Conservation (phyloP, 306 rosid species). For the Fragaria iinumae region DNA sequence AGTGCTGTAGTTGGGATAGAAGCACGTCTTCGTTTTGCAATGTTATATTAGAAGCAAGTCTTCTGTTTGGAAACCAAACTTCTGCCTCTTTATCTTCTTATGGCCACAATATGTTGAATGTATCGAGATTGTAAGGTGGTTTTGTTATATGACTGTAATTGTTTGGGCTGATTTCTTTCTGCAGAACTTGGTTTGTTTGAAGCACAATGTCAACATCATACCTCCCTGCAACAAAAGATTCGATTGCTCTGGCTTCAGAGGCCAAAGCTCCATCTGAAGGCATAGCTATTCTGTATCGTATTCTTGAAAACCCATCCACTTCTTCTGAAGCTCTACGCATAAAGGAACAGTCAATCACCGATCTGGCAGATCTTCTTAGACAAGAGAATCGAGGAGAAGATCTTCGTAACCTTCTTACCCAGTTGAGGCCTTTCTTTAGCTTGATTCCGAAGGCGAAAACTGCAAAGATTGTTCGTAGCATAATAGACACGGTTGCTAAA, state of each 20-base stretch:
- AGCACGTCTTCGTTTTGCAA: background rate
- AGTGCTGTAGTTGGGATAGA: background rate
- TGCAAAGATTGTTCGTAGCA: constrained; percentile 86
- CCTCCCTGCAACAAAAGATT: constrained; percentile 78
- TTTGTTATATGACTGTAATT: background rate
- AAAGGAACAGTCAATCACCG: constrained; percentile 81
- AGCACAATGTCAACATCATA: constrained; percentile 66
- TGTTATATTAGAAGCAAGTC: background rate
- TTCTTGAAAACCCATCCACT: constrained; percentile 79
- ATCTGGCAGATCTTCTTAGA: constrained; percentile 69
- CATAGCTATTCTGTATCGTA: constrained; percentile 68
- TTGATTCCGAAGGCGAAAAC: constrained; percentile 92
- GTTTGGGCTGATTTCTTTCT: constrained; percentile 19
- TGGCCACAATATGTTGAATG: background rate
- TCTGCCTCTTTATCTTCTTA: background rate
- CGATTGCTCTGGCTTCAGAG: constrained; percentile 67
- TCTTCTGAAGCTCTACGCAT: constrained; percentile 81
- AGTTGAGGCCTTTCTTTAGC: constrained; percentile 87
- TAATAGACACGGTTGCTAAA: constrained; percentile 84
- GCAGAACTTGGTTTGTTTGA: constrained; percentile 36
- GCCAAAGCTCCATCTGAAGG: constrained; percentile 62
- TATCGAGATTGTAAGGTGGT: background rate
- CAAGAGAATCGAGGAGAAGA: constrained; percentile 90
- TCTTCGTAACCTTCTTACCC: constrained; percentile 84
- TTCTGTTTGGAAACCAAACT: background rate